Conservation (phyloP, 495 filamentous ascomycete species). For the Penicillium parvum region DNA sequence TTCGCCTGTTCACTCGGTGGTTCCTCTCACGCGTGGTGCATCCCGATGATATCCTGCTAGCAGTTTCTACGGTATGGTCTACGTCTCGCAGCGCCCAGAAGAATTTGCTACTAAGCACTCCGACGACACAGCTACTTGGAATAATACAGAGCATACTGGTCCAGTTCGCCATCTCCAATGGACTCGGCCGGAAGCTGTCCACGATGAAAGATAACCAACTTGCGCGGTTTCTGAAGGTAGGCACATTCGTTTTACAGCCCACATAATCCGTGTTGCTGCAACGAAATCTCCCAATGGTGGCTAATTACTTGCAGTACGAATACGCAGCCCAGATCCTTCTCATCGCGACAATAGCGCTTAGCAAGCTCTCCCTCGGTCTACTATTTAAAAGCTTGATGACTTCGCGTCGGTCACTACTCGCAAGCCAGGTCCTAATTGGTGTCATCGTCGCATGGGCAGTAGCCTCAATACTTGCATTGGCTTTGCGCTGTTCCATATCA, state of each 20-base stretch:
- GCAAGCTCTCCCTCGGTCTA: constrained; percentile 21
- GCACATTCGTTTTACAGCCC: not conserved
- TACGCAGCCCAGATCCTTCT: constrained; percentile 29
- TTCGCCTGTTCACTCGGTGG: constrained; percentile 24
- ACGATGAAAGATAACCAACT: constrained; percentile 10
- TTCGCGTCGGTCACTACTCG: constrained; percentile 5
- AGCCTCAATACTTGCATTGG: constrained; percentile 22
- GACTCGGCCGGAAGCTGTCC: constrained; percentile 17
- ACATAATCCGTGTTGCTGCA: too few relatives aligned
- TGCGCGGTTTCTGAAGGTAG: constrained; percentile 18
- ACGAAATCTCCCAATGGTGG: too few relatives aligned
- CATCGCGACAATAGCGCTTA: constrained; percentile 18
- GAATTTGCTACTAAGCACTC: too few relatives aligned
- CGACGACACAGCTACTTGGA: constrained; percentile 19
- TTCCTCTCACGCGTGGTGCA: constrained; percentile 25
- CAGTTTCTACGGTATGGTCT: constrained; percentile 13
- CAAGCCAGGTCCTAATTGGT: constrained; percentile 17
- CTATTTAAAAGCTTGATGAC: constrained; percentile 25
- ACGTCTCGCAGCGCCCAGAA: too few relatives aligned
- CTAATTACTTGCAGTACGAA: too few relatives aligned
- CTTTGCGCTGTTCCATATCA: constrained; percentile 21
- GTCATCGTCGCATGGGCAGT: constrained; percentile 23
- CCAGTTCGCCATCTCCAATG: constrained; percentile 24
- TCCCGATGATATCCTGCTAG: constrained; percentile 24
- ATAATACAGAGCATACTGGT: constrained; percentile 25